A percentile compares a stretch with the other conserved stretches of the same genome.
These are phyloP conservation scores for Colletotrichum sp. DNA, from an alignment of 2,329 filamentous ascomycete genomes.

Conservation along the genomic window DNA sequence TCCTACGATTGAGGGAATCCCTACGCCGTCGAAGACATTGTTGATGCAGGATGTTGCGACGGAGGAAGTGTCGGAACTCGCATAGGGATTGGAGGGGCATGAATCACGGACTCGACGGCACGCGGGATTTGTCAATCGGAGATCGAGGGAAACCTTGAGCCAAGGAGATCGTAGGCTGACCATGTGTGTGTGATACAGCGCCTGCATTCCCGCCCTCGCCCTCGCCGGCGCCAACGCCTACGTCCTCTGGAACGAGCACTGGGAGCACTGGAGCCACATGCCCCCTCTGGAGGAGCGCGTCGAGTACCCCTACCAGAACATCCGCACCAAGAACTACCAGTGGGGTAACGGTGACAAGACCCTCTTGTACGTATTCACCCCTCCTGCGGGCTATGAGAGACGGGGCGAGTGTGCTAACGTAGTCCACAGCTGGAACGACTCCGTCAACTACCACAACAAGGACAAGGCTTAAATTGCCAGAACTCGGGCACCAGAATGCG, in stretches of 20 bases:
- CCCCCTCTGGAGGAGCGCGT: slow-evolving; percentile 86
- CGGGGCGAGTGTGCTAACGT: slow-evolving; percentile 19
- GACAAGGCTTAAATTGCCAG: slow-evolving; percentile 62
- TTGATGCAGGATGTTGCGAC: neutral
- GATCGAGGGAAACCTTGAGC: neutral
- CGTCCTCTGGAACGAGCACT: slow-evolving; percentile 92
- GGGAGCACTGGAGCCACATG: slow-evolving; percentile 91
- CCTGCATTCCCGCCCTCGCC: slow-evolving; percentile 74
- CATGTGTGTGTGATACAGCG: slow-evolving; percentile 54
- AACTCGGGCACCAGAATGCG: neutral
- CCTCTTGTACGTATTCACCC: slow-evolving; percentile 61
- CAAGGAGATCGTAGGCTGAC: neutral
- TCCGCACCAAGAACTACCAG: slow-evolving; percentile 92
- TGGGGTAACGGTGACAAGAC: slow-evolving; percentile 97
- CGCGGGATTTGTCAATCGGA: neutral
- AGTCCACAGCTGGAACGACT: slow-evolving; percentile 80
- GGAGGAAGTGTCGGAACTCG: neutral
- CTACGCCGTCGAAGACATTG: neutral
- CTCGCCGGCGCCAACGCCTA: slow-evolving; percentile 83
- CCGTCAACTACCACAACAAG: slow-evolving; percentile 97
- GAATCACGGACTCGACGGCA: neutral
- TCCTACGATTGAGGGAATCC: neutral
- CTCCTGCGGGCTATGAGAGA: neutral
- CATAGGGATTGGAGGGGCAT: neutral
- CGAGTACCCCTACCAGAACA: slow-evolving; percentile 98